A percentile compares a stretch with the other conserved stretches of the same genome.
Conservation (phyloP, 139 green algal genomes). For the Tetraselmis striata region DNA sequence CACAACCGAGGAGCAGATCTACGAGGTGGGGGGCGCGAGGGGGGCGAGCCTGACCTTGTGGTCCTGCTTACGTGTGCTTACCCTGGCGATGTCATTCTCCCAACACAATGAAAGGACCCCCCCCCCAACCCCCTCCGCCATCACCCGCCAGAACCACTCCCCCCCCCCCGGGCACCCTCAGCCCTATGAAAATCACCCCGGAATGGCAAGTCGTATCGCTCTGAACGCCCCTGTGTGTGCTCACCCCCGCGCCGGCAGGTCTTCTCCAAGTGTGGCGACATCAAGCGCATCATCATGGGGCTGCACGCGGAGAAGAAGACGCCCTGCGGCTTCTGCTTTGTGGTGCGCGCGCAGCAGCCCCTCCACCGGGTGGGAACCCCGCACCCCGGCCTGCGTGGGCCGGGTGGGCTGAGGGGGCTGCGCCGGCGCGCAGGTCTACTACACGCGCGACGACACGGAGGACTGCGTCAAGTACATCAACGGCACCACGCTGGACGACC, state of each 20-base stretch:
- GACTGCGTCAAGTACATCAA: conserved; percentile 81
- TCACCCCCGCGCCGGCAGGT: too few species aligned
- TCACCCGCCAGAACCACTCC: too few species aligned
- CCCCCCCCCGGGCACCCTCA: too few species aligned
- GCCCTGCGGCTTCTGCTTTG: conserved; percentile 97
- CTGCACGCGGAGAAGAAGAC: conserved; percentile 86
- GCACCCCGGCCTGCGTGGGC: too few species aligned
- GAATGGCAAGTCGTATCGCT: too few species aligned
- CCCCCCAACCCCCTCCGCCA: too few species aligned
- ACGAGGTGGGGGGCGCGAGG: conserved; percentile 37
- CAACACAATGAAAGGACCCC: too few species aligned
- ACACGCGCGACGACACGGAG: conserved; percentile 69
- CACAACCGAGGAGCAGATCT: conserved; percentile 95
- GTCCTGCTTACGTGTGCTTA: not conserved
- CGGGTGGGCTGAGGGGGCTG: too few species aligned
- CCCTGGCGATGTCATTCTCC: too few species aligned
- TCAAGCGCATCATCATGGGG: conserved; percentile 92
- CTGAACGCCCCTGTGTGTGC: not conserved
- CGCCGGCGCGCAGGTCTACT: conserved; percentile 19
- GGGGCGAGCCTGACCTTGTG: too few species aligned
- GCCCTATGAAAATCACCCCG: not conserved
- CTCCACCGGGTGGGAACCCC: too few species aligned
- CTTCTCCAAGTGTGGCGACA: conserved; percentile 71
- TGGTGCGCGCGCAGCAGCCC: too few species aligned
- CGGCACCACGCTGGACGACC: conserved; percentile 88